Conservation (phyloP, 257 asterid genomes). For the Nicotiana attenuata region DNA sequence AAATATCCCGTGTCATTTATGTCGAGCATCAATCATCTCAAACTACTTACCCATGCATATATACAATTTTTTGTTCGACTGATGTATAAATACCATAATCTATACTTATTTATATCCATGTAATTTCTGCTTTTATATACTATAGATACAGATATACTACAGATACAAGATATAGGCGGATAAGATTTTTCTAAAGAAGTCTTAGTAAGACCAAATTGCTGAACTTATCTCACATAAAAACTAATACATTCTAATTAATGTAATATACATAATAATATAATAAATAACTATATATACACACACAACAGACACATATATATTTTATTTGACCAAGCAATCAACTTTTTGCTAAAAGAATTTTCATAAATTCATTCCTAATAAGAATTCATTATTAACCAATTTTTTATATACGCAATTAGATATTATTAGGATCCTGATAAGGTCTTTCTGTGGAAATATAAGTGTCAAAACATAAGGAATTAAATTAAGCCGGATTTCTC, state of each 20-base stretch:
- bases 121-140: background rate
- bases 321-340: background rate
- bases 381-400: background rate
- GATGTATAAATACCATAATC: background rate
- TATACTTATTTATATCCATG: background rate
- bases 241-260: background rate
- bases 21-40: background rate
- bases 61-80: background rate
- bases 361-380: background rate
- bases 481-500: background rate
- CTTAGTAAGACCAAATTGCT: background rate
- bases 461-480: background rate
- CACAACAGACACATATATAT: background rate
- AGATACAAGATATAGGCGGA: background rate
- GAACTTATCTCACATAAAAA: background rate
- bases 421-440: background rate
- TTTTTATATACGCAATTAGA: background rate
- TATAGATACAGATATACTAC: background rate
- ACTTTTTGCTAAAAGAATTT: background rate
- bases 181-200: background rate
- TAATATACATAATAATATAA: background rate
- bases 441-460: background rate
- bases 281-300: background rate
- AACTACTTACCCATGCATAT: background rate
- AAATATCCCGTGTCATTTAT: background rate